phyloP scores from a whole-genome alignment of 2,329 filamentous ascomycete genomes.

The Fusarium sp. region DNA sequence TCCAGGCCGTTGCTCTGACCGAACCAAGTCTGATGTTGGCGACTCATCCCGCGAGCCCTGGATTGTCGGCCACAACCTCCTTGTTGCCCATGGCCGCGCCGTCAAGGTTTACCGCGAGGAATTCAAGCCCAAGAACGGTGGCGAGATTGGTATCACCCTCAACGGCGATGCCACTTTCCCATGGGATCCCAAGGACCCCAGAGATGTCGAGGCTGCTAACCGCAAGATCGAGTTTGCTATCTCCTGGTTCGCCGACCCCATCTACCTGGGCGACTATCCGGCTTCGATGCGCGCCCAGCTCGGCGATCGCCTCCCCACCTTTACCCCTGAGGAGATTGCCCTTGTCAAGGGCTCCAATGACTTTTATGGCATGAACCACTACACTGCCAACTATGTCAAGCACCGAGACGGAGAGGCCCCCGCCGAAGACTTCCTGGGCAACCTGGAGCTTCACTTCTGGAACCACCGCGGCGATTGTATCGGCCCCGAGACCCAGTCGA shows the following conservation, averaged over 20 bases:
- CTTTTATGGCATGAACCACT: constrained; percentile 96
- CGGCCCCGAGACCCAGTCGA: constrained; percentile 83
- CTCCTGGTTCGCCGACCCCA: constrained; percentile 87
- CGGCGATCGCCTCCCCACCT: constrained; percentile 78
- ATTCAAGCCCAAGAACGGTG: constrained; percentile 77
- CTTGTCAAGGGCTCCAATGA: constrained; percentile 89
- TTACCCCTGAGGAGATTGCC: constrained; percentile 76
- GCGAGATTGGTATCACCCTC: constrained; percentile 87
- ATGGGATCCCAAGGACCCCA: constrained; percentile 81
- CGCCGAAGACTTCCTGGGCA: constrained; percentile 76
- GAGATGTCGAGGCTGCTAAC: constrained; percentile 78
- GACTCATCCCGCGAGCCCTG: constrained; percentile 83
- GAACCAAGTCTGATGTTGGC: constrained; percentile 74
- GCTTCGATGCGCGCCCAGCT: constrained; percentile 86
- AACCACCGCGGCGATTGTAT: constrained; percentile 79
- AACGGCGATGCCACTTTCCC: constrained; percentile 88
- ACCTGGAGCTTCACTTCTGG: constrained; percentile 77
- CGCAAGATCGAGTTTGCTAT: constrained; percentile 90
- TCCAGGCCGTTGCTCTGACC: constrained; percentile 83
- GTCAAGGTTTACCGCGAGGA: constrained; percentile 87
- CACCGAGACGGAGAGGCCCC: constrained; percentile 72
- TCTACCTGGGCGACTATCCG: constrained; percentile 87
- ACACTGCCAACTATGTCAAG: constrained; percentile 88
- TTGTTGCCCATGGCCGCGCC: constrained; percentile 82
- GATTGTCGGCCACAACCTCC: constrained; percentile 83